Conservation (phyloP, 495 filamentous ascomycete species). For the Hypoxylon subgilvum region DNA sequence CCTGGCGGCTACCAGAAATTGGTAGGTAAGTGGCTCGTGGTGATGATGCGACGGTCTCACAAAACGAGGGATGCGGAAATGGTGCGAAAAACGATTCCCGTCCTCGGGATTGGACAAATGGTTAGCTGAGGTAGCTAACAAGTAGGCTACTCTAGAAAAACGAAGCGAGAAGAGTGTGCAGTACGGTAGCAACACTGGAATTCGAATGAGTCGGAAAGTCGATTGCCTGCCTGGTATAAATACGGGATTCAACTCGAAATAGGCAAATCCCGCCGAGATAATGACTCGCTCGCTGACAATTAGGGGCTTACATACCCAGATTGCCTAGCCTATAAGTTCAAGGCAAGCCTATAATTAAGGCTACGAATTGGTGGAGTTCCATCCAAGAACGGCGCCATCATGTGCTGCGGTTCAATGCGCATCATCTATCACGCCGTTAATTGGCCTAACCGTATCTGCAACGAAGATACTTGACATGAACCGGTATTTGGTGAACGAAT, state of each 20-base stretch:
- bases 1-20: neutral
- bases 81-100: neutral
- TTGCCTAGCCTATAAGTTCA: too few relatives aligned
- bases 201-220: neutral
- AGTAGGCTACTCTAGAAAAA: neutral
- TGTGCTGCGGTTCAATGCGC: too few relatives aligned
- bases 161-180: neutral
- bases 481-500: constrained; percentile 3
- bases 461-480: too few relatives aligned
- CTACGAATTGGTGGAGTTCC: too few relatives aligned
- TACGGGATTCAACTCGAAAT: constrained; percentile 2
- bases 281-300: neutral
- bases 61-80: neutral
- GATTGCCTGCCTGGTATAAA: neutral
- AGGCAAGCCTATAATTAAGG: too few relatives aligned
- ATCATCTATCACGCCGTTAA: too few relatives aligned
- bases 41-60: too few relatives aligned
- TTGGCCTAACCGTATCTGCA: too few relatives aligned
- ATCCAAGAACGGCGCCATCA: too few relatives aligned
- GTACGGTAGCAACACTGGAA: neutral
- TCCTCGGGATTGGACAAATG: constrained; percentile 10
- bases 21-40: constrained; percentile 3
- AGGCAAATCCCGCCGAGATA: constrained; percentile 4
- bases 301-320: too few relatives aligned
- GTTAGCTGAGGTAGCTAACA: neutral